Evolutionary conservation across 23 red algal species (phyloP), one percentile per base, ranked within the genome.

Genomic region (Rhodosorus marinus): DNA sequence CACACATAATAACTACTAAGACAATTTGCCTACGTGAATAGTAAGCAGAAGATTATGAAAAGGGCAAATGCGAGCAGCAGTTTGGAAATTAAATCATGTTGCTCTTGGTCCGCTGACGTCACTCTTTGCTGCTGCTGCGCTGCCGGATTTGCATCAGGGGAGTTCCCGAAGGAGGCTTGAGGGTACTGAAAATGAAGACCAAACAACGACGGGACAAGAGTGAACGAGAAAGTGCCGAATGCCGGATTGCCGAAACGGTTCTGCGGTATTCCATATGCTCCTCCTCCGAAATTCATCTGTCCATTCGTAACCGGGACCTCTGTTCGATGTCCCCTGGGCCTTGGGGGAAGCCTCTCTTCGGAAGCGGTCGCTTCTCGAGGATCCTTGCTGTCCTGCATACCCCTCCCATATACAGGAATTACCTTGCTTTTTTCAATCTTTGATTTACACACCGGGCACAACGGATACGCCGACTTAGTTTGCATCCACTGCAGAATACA

Each of bases 361-460:
- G 53, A 6, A 29, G 8, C 5, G 17, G 67, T 9, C 11, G 24
- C 49, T 33, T 57, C 38, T 35, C 30, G 67, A 6, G 59, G 68
- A 33, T 51, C 52, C 15, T 59, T 38, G 6, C 48, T 56, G 25
- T 75, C 46, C 52, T 67, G 48, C 19, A 67, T 57, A 6, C 52
- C 54, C 52, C 90, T 74, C 26, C 90, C 90, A 54, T 98, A 98
- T 28, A 98, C 75, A 33, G 90, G 90, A 48, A 85, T 98, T 1
- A 98, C 69, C 43, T 59, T 62, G n/a, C 48, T 45, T 9, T 57
- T 59, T 19, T 36, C 33, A 11, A 98, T 60, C 3, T 36, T 62
- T 26, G 90, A 61, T 49, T 98, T 98, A 63, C 90, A 98, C 52
- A 84, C 69, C 32, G 90, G 90, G 65, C 90, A 98, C 47, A 57